These are phyloP conservation scores for Onygenales sp. DNA, from an alignment of 2,329 filamentous ascomycete genomes.

Conservation along the genomic window DNA sequence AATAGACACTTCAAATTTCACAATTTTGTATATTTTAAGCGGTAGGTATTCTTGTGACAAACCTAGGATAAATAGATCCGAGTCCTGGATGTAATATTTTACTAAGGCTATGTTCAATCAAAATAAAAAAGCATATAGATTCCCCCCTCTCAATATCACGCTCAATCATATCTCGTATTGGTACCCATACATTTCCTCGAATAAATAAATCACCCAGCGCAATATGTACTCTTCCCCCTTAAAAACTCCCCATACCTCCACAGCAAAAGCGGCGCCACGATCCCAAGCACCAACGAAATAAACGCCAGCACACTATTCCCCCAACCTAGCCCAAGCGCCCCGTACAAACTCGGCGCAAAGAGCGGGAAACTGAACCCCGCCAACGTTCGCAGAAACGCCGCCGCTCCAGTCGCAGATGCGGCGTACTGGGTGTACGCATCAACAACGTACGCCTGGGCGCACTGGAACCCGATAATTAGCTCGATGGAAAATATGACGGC, in stretches of 20 bases:
- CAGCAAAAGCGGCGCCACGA: slow-evolving; percentile 42
- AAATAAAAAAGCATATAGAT: no score
- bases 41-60: no score
- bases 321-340: slow-evolving; percentile 26
- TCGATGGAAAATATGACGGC: slow-evolving; percentile 42
- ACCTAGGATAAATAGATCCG: no score
- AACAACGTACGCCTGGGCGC: slow-evolving; percentile 33
- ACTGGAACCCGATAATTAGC: slow-evolving; percentile 36
- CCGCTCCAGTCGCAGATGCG: slow-evolving; percentile 38
- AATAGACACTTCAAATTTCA: no score
- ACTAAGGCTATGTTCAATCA: no score
- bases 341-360: slow-evolving; percentile 35
- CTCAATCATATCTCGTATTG: no score
- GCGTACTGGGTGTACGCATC: slow-evolving; percentile 37
- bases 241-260: slow-evolving; percentile 42
- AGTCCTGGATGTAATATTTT: no score
- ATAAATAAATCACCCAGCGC: slow-evolving; percentile 5
- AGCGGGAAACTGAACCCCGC: slow-evolving; percentile 43
- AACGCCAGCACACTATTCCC: slow-evolving; percentile 35
- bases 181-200: no score
- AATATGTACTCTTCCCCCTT: slow-evolving; percentile 38
- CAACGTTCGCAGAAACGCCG: slow-evolving; percentile 37
- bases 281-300: slow-evolving; percentile 27
- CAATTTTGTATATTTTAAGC: no score
- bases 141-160: no score